phyloP scores from a whole-genome alignment of 805 yeast genomes.

The Sugiyamaella americana region DNA sequence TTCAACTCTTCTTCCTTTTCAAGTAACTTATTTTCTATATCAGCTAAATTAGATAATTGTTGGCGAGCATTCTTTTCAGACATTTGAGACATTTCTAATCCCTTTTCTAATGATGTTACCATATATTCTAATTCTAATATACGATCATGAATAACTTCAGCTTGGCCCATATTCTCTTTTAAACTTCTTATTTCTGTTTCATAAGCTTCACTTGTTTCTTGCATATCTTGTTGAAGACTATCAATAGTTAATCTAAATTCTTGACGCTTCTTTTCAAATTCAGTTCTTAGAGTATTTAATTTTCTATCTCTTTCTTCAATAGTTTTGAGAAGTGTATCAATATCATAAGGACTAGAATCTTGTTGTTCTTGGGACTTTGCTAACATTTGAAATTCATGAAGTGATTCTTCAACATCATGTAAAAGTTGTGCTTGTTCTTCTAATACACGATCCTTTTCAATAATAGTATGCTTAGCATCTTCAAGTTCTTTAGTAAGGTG shows the following conservation, averaged over 20 bases:
- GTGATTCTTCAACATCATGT: constrained; percentile 43
- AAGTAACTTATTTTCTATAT: constrained; percentile 32
- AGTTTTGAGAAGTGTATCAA: constrained; percentile 25
- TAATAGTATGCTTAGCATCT: constrained; percentile 14
- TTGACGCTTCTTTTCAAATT: constrained; percentile 27
- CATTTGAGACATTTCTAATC: constrained; percentile 20
- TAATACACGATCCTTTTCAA: constrained; percentile 31
- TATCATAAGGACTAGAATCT: constrained; percentile 20
- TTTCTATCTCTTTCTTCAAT: constrained; percentile 27
- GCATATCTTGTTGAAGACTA: constrained; percentile 24
- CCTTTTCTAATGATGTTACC: constrained; percentile 24
- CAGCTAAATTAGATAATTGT: constrained; percentile 32
- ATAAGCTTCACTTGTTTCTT: constrained; percentile 20
- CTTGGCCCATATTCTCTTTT: constrained; percentile 19
- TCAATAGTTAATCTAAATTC: constrained; percentile 31
- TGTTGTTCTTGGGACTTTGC: constrained; percentile 13
- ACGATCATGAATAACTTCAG: constrained; percentile 20
- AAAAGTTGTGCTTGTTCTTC: constrained; percentile 42
- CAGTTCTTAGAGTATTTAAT: constrained; percentile 24
- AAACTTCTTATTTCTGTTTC: constrained; percentile 20
- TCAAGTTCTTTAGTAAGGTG: constrained; percentile 21
- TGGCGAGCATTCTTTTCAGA: constrained; percentile 27
- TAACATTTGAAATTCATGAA: constrained; percentile 35
- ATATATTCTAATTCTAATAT: constrained; percentile 24
- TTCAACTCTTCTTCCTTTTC: constrained; percentile 27